Conservation (phyloP, 495 filamentous ascomycete genomes). For the Pyrenula massariospora region DNA sequence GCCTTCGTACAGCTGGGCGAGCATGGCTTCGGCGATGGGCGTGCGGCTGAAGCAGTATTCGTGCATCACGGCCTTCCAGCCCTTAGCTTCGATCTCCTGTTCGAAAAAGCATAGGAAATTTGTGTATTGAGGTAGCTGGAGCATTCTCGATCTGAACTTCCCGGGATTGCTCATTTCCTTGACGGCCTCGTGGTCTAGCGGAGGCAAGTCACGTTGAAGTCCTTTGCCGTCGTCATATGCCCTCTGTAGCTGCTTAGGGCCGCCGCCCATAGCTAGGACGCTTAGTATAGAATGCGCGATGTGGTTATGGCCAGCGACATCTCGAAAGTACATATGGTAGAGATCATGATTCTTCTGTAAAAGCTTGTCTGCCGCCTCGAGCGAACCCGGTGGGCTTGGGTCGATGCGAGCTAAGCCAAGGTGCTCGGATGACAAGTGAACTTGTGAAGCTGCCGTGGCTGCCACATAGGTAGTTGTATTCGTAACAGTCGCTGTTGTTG, state of each 20-base stretch:
- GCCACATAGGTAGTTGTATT: no score
- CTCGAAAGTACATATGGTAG: conserved; percentile 50
- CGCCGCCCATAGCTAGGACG: conserved; percentile 16
- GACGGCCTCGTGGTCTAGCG: conserved; percentile 11
- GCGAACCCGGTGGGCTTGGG: background rate
- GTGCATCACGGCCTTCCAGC: conserved; percentile 16
- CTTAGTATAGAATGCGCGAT: conserved; percentile 21
- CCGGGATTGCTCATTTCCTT: conserved; percentile 12
- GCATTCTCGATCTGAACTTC: conserved; percentile 13
- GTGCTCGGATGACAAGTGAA: background rate
- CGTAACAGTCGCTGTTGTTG: no score
- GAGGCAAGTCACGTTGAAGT: conserved; percentile 15
- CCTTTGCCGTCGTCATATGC: conserved; percentile 14
- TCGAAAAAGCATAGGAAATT: conserved; percentile 26
- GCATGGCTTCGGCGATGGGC: conserved; percentile 16
- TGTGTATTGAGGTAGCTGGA: conserved; percentile 15
- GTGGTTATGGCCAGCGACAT: conserved; percentile 16
- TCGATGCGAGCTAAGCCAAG: background rate
- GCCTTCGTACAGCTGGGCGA: conserved; percentile 19
- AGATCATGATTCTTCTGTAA: conserved; percentile 54
- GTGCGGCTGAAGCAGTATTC: conserved; percentile 20
- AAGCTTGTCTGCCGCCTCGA: conserved; percentile 12
- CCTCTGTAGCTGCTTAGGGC: conserved; percentile 11
- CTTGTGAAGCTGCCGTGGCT: background rate
- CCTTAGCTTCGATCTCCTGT: conserved; percentile 15